phyloP scores from a whole-genome alignment of 2,329 filamentous ascomycete species.

The Phaeosphaeria sp. region DNA sequence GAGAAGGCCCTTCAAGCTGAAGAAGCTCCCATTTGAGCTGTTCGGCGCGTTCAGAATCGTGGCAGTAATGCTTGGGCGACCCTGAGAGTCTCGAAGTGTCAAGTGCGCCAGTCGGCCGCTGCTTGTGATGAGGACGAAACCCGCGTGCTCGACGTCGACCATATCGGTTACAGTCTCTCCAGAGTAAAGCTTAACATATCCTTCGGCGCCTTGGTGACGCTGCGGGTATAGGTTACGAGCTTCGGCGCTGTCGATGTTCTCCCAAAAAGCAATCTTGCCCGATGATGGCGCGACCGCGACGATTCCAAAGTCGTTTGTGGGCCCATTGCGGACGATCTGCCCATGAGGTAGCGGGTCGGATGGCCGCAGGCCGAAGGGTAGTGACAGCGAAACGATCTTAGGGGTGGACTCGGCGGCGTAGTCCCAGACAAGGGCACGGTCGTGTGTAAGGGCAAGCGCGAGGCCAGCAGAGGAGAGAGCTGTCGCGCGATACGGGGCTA shows the following conservation, averaged over 20 bases:
- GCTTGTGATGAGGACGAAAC: constrained; percentile 84
- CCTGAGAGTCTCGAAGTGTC: constrained; percentile 84
- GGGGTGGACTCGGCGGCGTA: constrained; percentile 72
- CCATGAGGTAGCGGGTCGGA: constrained; percentile 81
- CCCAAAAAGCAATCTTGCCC: constrained; percentile 92
- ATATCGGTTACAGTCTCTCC: constrained; percentile 81
- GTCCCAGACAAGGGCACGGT: constrained; percentile 88
- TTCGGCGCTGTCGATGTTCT: constrained; percentile 88
- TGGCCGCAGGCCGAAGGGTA: constrained; percentile 75
- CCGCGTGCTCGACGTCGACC: constrained; percentile 83
- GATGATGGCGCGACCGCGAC: constrained; percentile 83
- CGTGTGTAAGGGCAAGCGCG: constrained; percentile 80
- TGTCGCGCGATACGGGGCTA: constrained; percentile 48
- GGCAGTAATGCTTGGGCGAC: constrained; percentile 79
- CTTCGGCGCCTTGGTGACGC: constrained; percentile 80
- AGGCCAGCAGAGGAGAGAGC: constrained; percentile 69
- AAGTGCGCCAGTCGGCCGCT: constrained; percentile 87
- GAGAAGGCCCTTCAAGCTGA: constrained; percentile 79
- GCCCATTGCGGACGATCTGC: constrained; percentile 79
- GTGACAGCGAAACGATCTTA: constrained; percentile 75
- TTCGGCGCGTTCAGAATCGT: constrained; percentile 72
- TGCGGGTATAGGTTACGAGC: constrained; percentile 84
- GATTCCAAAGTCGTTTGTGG: constrained; percentile 81
- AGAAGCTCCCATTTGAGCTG: constrained; percentile 73
- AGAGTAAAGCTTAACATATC: constrained; percentile 75